Evolutionary conservation across 108 stramenopile genomes (phyloP).

Genomic region (Nitzschia inconspicua): DNA sequence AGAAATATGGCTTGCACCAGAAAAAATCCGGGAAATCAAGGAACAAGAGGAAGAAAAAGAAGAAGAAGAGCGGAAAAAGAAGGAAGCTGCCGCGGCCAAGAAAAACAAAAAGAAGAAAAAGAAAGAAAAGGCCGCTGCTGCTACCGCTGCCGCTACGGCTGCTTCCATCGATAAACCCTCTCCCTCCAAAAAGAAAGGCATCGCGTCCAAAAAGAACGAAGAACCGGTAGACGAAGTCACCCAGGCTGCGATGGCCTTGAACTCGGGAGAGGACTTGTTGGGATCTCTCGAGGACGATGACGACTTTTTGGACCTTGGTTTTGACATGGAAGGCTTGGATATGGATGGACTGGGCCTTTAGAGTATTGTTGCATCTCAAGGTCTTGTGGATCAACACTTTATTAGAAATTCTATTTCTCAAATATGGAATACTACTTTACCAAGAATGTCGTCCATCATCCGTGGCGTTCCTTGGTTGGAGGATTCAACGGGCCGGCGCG

Average conservation of each 20-base stretch:
- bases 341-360: too few species aligned
- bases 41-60: conserved; percentile 26
- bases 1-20: conserved; percentile 73
- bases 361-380: too few species aligned
- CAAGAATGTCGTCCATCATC: too few species aligned
- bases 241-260: conserved; percentile 50
- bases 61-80: conserved; percentile 29
- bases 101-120: conserved; percentile 28
- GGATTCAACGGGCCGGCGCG: too few species aligned
- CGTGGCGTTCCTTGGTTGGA: too few species aligned
- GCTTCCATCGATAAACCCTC: conserved; percentile 6
- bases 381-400: too few species aligned
- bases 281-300: too few species aligned
- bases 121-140: conserved; percentile 16
- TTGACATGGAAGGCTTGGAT: too few species aligned
- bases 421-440: too few species aligned
- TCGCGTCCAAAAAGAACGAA: conserved; percentile 33
- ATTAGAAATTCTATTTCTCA: too few species aligned
- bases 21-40: conserved; percentile 39
- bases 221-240: conserved; percentile 56
- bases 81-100: conserved; percentile 22
- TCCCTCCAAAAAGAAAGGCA: conserved; percentile 50
- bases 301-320: too few species aligned
- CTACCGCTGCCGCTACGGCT: conserved; percentile 25
- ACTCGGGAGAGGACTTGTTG: too few species aligned